Conservation (phyloP, 2,329 filamentous ascomycete species). For the Lachnellula hyalina region DNA sequence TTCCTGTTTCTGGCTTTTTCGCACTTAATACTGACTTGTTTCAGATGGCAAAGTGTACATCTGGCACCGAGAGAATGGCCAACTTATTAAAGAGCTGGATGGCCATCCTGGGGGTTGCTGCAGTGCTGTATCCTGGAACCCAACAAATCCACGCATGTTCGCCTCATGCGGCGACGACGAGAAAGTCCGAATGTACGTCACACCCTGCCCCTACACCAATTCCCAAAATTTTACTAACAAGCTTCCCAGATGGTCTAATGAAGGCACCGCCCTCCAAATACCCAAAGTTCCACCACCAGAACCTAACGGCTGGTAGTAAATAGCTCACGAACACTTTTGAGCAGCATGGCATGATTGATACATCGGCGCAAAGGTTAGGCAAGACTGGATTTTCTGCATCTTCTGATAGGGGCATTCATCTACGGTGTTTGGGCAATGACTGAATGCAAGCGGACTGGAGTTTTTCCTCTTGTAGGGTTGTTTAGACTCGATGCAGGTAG, state of each 20-base stretch:
- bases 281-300: conserved; percentile 16
- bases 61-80: conserved; percentile 82
- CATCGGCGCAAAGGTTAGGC: background rate
- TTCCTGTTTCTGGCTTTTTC: conserved; percentile 1
- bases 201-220: background rate
- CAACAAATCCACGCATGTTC: conserved; percentile 74
- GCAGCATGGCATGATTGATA: background rate
- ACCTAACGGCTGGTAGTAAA: conserved; percentile 17
- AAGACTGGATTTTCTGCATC: no score
- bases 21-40: conserved; percentile 7
- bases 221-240: background rate
- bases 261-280: conserved; percentile 5
- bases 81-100: conserved; percentile 67
- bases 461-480: background rate
- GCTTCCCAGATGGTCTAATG: conserved; percentile 24
- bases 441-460: background rate
- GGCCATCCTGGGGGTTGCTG: conserved; percentile 72
- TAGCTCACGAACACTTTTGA: background rate
- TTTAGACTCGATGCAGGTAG: background rate
- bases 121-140: conserved; percentile 88
- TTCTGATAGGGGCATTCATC: conserved; percentile 14
- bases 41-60: conserved; percentile 68
- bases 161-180: conserved; percentile 88
- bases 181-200: conserved; percentile 73
- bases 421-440: conserved; percentile 14